Base-by-base conservation (phyloP, 345 rosid species). In the Citrus glauca region DNA sequence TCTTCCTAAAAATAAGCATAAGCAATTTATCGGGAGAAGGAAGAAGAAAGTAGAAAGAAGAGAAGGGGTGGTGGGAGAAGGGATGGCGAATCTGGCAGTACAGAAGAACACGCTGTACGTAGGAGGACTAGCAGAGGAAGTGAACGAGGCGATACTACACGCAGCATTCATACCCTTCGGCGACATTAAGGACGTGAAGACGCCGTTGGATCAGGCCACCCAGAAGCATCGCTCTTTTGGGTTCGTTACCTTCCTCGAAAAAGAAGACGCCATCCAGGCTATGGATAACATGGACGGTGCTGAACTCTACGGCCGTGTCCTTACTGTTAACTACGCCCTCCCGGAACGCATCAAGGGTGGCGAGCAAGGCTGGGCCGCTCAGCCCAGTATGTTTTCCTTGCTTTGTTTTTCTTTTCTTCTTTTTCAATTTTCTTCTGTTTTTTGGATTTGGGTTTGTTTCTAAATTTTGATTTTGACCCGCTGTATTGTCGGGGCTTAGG, bases 271-370 rank as follows among this genome's bases (percentile, higher is more conserved):
- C 60, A 55, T 89, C 53, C 86, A 97, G 50, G 97, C 99, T 64
- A 96, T 96, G 97, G 99, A 94, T 82, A 96, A 96, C 81, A 94
- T 92, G 99, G 98, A 96, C 71, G 98, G 97, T 38, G 92, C 98
- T 7, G 98, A 96, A 87, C 98, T 96, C 28, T 94, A 92, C 68
- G 99, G 98, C n/a, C 94, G 97, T 6, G 99, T 94, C 67, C 98
- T 94, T 80, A 96, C 99, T 42, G 98, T 96, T 80, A 96, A 96
- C 75, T 96, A 92, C 76, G 99, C 98, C 45, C 92, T 94, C 32
- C 98, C 99, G 2, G 99, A 96, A 92, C 83, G 84, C 40, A 96
- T 94, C 75, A 96, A 96, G 92, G 99, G 99, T 76, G 99, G 99
- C 7, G 98, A 96, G 75, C 98, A 94, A 85, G 98, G 99, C 16